phyloP scores from a whole-genome alignment of 2,329 filamentous ascomycete genomes.

The Dactylonectria macrodidyma region DNA sequence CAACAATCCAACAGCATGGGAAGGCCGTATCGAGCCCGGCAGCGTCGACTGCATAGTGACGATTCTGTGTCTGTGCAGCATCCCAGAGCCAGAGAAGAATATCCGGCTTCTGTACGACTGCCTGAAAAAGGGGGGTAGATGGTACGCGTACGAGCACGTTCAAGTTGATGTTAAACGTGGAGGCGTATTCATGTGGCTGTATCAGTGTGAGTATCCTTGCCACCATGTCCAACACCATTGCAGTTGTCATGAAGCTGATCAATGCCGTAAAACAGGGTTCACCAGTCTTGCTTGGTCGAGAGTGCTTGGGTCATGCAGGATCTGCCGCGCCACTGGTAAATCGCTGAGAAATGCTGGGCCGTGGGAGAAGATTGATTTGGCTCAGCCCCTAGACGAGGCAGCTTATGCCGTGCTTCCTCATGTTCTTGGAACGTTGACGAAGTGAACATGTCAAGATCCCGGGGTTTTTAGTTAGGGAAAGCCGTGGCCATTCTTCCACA shows the following conservation, averaged over 20 bases:
- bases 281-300: constrained; percentile 68
- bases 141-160: constrained; percentile 77
- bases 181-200: constrained; percentile 59
- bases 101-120: constrained; percentile 69
- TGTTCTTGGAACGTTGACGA: constrained; percentile 66
- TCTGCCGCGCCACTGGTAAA: constrained; percentile 64
- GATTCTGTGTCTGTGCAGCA: constrained; percentile 74
- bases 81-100: constrained; percentile 71
- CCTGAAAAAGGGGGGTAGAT: constrained; percentile 73
- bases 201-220: constrained; percentile 63
- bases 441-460: constrained; percentile 52
- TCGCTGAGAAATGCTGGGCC: constrained; percentile 64
- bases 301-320: constrained; percentile 66
- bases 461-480: not conserved
- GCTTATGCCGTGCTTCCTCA: constrained; percentile 64
- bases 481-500: too few relatives aligned
- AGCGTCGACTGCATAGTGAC: constrained; percentile 73
- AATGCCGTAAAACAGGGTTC: constrained; percentile 55
- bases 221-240: not conserved
- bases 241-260: not conserved
- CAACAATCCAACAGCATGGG: constrained; percentile 56
- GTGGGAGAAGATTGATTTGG: constrained; percentile 66
- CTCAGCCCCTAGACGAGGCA: constrained; percentile 56
- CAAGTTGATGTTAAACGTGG: constrained; percentile 54
- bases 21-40: constrained; percentile 63